Conservation (phyloP, 257 asterid genomes). For the Solanum tacnaense region DNA sequence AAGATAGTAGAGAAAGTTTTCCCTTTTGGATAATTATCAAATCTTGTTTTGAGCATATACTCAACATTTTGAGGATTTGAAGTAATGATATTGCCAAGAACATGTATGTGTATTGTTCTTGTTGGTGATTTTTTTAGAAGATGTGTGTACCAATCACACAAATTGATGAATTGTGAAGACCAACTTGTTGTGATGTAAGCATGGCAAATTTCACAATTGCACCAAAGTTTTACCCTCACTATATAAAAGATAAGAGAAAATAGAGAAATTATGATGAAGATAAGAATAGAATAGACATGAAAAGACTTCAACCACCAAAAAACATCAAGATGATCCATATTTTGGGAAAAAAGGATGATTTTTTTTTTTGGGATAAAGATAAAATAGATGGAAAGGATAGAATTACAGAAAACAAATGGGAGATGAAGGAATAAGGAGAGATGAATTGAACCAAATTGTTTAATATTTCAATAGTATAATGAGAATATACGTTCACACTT, state of each 20-base stretch:
- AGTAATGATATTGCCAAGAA: constrained; percentile 44
- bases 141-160: constrained; percentile 72
- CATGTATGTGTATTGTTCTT: constrained; percentile 54
- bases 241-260: constrained; percentile 3
- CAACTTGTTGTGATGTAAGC: constrained; percentile 38
- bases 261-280: not conserved
- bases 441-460: not conserved
- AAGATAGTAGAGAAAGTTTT: constrained; percentile 31
- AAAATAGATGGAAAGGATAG: not conserved
- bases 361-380: not conserved
- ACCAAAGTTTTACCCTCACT: constrained; percentile 17
- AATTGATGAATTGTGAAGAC: constrained; percentile 31
- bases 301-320: not conserved
- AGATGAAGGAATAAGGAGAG: not conserved
- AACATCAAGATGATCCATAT: not conserved
- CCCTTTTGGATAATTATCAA: constrained; percentile 34
- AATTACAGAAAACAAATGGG: not conserved
- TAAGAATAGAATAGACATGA: not conserved
- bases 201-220: constrained; percentile 52
- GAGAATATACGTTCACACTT: not conserved
- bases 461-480: not conserved
- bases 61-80: constrained; percentile 32
- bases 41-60: constrained; percentile 30
- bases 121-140: constrained; percentile 46
- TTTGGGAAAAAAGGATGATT: not conserved